phyloP scores from a whole-genome alignment of 768 basidiomycete genomes.

The Suillus americanus region DNA sequence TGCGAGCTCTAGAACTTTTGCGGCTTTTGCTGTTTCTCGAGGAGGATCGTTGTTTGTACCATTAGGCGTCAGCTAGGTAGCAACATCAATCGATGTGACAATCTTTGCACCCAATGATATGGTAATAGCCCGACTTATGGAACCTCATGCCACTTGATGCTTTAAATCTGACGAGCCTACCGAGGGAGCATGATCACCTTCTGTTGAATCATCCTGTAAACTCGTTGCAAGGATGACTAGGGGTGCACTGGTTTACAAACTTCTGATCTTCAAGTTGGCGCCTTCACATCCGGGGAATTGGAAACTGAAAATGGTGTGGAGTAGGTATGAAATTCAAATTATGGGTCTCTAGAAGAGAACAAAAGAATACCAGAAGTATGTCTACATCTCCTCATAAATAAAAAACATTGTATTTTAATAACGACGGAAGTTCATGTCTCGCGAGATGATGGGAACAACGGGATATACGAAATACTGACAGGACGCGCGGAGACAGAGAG shows the following conservation, averaged over 20 bases:
- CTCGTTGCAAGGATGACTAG: neutral
- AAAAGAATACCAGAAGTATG: neutral
- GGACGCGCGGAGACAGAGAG: neutral
- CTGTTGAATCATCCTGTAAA: neutral
- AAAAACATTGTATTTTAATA: neutral
- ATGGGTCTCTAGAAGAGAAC: neutral
- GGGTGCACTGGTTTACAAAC: neutral
- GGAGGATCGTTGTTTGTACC: neutral
- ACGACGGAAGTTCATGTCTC: neutral
- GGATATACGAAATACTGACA: neutral
- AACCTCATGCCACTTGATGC: neutral
- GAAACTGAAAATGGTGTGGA: neutral
- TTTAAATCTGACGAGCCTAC: neutral
- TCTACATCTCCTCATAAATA: neutral
- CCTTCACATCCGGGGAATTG: slow-evolving; percentile 1
- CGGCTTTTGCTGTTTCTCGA: neutral
- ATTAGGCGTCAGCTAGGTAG: neutral
- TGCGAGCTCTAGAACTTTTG: neutral
- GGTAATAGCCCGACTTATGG: neutral
- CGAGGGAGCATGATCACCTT: neutral
- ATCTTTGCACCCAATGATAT: neutral
- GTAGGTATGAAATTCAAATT: neutral
- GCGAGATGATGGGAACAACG: neutral
- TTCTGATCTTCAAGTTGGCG: neutral
- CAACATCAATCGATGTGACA: neutral